phyloP scores from a whole-genome alignment of 148 eudicot species.

The Nyssa sinensis region DNA sequence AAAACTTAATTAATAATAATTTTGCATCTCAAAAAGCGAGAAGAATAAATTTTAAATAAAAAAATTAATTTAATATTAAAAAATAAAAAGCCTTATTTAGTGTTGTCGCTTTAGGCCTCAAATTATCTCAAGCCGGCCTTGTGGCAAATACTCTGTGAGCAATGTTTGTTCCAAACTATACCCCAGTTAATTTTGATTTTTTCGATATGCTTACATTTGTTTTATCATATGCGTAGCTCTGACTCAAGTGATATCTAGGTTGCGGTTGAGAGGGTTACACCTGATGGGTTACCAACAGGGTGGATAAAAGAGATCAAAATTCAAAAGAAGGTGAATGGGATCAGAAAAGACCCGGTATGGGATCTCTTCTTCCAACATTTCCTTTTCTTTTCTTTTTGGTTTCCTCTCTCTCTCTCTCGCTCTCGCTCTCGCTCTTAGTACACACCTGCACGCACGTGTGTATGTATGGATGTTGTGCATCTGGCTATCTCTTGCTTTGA shows the following conservation, averaged over 20 bases:
- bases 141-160: constrained; percentile 18
- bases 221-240: constrained; percentile 7
- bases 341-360: constrained; percentile 54
- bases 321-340: constrained; percentile 22
- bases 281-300: constrained; percentile 61
- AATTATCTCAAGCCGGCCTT: constrained; percentile 14
- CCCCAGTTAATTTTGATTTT: constrained; percentile 1
- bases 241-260: constrained; percentile 26
- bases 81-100: constrained; percentile 16
- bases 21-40: constrained; percentile 9
- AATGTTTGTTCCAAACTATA: constrained; percentile 33
- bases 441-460: not conserved
- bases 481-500: not conserved
- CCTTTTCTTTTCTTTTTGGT: not conserved
- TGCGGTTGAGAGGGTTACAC: constrained; percentile 35
- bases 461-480: not conserved
- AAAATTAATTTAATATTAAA: constrained; percentile 15
- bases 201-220: not conserved
- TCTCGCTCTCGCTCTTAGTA: not conserved
- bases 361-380: constrained; percentile 2
- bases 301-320: constrained; percentile 68
- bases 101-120: constrained; percentile 5
- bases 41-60: constrained; percentile 9
- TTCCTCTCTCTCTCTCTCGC: not conserved
- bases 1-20: not conserved